These are phyloP conservation scores for Dactylorhiza incarnata DNA, from an alignment of 106 monocot species.

Conservation along the genomic window DNA sequence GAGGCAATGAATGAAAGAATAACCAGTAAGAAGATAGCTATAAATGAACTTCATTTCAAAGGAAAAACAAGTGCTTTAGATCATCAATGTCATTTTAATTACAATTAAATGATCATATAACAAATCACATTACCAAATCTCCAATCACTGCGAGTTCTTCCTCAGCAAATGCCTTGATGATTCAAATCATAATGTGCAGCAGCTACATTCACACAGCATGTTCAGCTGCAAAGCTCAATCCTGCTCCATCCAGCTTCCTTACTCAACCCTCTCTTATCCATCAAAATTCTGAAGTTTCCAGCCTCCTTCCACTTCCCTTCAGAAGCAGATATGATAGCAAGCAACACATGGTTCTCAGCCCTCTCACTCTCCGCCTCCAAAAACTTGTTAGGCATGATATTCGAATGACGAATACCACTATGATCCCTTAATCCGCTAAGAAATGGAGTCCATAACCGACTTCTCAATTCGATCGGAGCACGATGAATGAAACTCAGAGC, in stretches of 20 bases:
- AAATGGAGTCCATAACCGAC: conserved; percentile 18
- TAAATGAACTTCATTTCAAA: too few relatives aligned
- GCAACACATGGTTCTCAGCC: conserved; percentile 24
- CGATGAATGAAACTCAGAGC: conserved; percentile 17
- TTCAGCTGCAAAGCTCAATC: conserved; percentile 15
- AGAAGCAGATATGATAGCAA: conserved; percentile 24
- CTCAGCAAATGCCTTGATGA: too few relatives aligned
- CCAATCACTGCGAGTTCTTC: too few relatives aligned
- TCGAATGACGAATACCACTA: not conserved
- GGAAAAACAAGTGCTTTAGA: too few relatives aligned
- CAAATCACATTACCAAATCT: too few relatives aligned
- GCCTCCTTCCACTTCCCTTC: conserved; percentile 44
- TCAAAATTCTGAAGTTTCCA: conserved; percentile 15
- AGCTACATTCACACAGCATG: not conserved
- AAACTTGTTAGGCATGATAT: conserved; percentile 3
- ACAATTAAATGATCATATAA: too few relatives aligned
- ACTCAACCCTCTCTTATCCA: conserved; percentile 24
- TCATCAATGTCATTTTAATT: too few relatives aligned
- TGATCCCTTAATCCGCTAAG: conserved; percentile 26
- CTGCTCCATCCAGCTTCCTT: conserved; percentile 47
- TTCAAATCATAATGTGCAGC: too few relatives aligned
- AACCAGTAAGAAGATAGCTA: too few relatives aligned
- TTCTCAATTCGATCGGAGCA: conserved; percentile 18
- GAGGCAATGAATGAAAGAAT: too few relatives aligned
- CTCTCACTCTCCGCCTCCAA: not conserved